Evolutionary conservation across 2,329 filamentous ascomycete species (phyloP), one percentile per base, ranked within the genome.

Genomic region (Ophiocordyceps camponoti-leonardi): DNA sequence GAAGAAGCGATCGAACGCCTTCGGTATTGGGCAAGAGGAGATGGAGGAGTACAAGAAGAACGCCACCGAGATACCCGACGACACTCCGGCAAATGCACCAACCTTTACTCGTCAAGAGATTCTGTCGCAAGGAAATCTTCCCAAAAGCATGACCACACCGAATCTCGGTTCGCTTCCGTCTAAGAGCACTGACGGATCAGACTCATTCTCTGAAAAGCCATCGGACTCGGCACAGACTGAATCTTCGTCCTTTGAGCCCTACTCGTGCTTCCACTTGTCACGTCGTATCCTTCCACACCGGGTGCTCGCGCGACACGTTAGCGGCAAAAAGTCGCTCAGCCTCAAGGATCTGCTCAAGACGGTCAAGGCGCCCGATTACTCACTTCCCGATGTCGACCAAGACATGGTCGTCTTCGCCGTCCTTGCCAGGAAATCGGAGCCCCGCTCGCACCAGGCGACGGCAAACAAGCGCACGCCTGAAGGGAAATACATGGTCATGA

Each of bases 391-490:
- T 48, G 71, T 87, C 45, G 86, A 95, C 55, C 79, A 83, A 45
- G 90, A 98, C 60, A 83, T 88, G 55, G 86, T 98, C 8, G 75
- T 96, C 2, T 81, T 96, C 55, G 92, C 79, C 10, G 81, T 95
- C 47, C 75, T 98, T 20, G 86, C 86, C 7, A 83, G 80, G 41
- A 96, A 96, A 60, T 94, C 92, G 0, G 78, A 83, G 1, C 87
- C 92, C 0, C 79, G 78, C 39, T 58, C 67, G 1, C 77, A 81
- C 57, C 72, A 73, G 51, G 62, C 67, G 4, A 10, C 35, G 35
- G 64, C 58, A 19, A 62, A 62, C 46, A 67, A 68, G 10, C 65
- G 68, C 6, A 64, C 61, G 28, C 66, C 68, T 49, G 61, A 72
- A 41, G 69, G 82, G 44, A 95, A 94, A 60, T 98, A 93, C 66